Evolutionary conservation across 805 yeast species (phyloP).

Genomic region (Teunomyces aglyptinius): DNA sequence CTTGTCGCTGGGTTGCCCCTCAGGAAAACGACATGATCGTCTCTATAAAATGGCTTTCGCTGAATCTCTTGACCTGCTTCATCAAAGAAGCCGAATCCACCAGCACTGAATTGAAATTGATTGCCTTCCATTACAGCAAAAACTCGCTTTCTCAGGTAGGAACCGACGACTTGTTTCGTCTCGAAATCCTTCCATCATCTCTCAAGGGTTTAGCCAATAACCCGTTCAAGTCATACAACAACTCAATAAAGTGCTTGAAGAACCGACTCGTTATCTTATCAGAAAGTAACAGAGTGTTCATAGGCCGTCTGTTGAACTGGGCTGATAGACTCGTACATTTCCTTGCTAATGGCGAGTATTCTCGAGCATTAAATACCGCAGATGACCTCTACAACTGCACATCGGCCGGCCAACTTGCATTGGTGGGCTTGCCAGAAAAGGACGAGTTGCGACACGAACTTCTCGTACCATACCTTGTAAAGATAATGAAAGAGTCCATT

Average conservation of each 20-base stretch:
- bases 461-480: slow-evolving; percentile 53
- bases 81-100: slow-evolving; percentile 8
- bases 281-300: slow-evolving; percentile 40
- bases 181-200: slow-evolving; percentile 16
- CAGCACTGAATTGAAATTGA: neutral
- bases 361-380: slow-evolving; percentile 57
- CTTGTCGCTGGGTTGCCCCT: slow-evolving; percentile 23
- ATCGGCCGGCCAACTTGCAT: slow-evolving; percentile 47
- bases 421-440: slow-evolving; percentile 57
- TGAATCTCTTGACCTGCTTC: slow-evolving; percentile 26
- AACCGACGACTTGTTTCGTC: slow-evolving; percentile 30
- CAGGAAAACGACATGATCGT: slow-evolving; percentile 29
- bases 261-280: slow-evolving; percentile 21
- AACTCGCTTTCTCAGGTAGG: slow-evolving; percentile 3
- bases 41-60: slow-evolving; percentile 53
- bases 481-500: slow-evolving; percentile 56
- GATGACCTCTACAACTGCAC: slow-evolving; percentile 46
- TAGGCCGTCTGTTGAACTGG: slow-evolving; percentile 69
- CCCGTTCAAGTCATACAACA: slow-evolving; percentile 8
- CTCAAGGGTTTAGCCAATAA: neutral
- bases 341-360: slow-evolving; percentile 48
- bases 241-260: slow-evolving; percentile 21
- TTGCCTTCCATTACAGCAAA: neutral
- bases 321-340: slow-evolving; percentile 56
- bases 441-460: slow-evolving; percentile 42